Evolutionary conservation across 371 early-diverging fungal species (phyloP).

Genomic region (Actinomortierella ambigua): DNA sequence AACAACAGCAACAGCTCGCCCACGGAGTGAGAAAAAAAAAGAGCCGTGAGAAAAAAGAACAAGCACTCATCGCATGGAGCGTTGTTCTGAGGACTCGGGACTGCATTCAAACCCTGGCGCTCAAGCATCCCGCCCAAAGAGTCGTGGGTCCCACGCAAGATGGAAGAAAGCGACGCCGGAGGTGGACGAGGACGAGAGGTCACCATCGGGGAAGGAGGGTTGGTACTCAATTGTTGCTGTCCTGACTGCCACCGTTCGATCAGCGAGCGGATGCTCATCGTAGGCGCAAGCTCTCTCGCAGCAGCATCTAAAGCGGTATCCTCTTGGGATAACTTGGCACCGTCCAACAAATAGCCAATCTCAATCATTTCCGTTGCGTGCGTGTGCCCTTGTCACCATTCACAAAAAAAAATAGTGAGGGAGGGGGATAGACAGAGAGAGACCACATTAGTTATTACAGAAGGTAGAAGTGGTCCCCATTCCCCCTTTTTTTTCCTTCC

Average conservation of each 20-base stretch:
- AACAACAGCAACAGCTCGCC: too few species aligned
- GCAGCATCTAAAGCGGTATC: conserved; percentile 10
- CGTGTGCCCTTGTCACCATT: conserved; percentile 15
- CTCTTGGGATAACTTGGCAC: conserved; percentile 6
- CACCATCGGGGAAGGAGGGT: neutral
- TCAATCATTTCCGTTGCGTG: conserved; percentile 39
- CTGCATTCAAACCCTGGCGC: conserved; percentile 11
- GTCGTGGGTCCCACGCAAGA: conserved; percentile 17
- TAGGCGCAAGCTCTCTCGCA: neutral
- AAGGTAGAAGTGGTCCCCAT: too few species aligned
- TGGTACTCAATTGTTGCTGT: neutral
- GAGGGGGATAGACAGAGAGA: neutral
- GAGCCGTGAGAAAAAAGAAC: conserved; percentile 25
- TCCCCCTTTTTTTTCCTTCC: too few species aligned
- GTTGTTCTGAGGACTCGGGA: conserved; percentile 20
- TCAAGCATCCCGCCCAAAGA: conserved; percentile 41
- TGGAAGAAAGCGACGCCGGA: conserved; percentile 5
- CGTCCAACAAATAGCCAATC: conserved; percentile 30
- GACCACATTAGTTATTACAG: neutral
- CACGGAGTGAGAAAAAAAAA: too few species aligned
- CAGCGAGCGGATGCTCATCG: conserved; percentile 25
- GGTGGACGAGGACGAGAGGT: neutral
- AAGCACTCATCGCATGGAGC: conserved; percentile 18
- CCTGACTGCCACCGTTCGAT: neutral
- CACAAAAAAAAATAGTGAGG: neutral